Base-by-base conservation (phyloP, 176 grass and related monocot genomes). In the Oryza australiensis region DNA sequence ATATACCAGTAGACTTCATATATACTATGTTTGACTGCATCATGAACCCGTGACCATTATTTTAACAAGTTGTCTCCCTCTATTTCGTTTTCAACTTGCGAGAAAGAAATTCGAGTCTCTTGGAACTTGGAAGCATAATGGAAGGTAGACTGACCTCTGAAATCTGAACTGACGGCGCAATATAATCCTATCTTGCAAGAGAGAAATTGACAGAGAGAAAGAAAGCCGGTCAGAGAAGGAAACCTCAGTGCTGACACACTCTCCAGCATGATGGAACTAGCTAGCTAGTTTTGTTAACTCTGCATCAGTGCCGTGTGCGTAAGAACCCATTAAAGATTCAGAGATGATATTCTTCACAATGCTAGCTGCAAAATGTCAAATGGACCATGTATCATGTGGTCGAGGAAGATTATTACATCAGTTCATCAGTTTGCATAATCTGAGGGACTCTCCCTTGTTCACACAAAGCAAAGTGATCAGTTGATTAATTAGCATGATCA, bases 291-390 rank as follows among this genome's bases (percentile, higher is more conserved):
- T 63, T 48, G 32, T 30, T 53, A 57, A n/a, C 35, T 20, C 7
- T 32, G 22, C 12, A 40, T 40, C 38, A 70, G 79, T 87, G 86
- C 79, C 49, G 55, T 59, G 55, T 77, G 79, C 79, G 79, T 42
- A 62, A 30, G 79, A 87, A 23, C 86, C 79, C 85, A 87, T 71
- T 82, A 77, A 38, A 53, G 43, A 35, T 55, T 41, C 3, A 9
- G 35, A 7, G 43, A 67, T 60, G 55, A 60, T 60, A 60, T 60
- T 60, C 2, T 5, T 60, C 55, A 60, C n/a, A 60, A 60, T 60
- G 55, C n/a, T 55, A n/a, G 7, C 51, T 60, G 55, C 22, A 60
- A 60, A 46, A 59, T 60, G 55, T 60, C 55, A 60, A n/a, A 60
- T 24, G 55, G 22, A 60, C 55, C n/a, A 60, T 24, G 55, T 11